Conservation (phyloP, 306 rosid species). For the Arachis stenosperma region DNA sequence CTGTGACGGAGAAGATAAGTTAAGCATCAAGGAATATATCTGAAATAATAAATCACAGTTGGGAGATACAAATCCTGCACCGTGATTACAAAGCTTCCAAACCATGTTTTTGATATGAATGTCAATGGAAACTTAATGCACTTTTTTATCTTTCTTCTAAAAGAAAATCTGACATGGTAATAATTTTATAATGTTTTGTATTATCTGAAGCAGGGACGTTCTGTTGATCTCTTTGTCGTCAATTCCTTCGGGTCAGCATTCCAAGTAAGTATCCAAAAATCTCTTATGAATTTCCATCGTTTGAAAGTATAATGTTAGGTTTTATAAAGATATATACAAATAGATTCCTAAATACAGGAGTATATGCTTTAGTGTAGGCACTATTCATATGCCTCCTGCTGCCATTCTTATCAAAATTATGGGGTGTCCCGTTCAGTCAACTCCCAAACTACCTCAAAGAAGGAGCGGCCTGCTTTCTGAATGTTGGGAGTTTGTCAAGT, state of each 20-base stretch:
- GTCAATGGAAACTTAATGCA: conserved; percentile 12
- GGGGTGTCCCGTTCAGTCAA: conserved; percentile 85
- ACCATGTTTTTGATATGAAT: conserved; percentile 7
- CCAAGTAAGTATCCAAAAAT: conserved; percentile 62
- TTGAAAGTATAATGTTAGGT: neutral
- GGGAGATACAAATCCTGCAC: too few relatives aligned
- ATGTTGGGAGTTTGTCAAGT: conserved; percentile 60
- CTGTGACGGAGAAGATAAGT: too few relatives aligned
- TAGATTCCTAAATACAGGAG: conserved; percentile 23
- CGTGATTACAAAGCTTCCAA: conserved; percentile 29
- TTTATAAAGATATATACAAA: conserved; percentile 5
- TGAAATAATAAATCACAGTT: too few relatives aligned
- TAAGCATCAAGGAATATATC: too few relatives aligned
- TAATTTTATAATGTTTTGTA: conserved; percentile 31
- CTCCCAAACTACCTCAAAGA: conserved; percentile 82
- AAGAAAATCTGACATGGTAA: conserved; percentile 4
- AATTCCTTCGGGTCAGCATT: conserved; percentile 93
- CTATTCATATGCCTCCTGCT: conserved; percentile 76
- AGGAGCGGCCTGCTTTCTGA: conserved; percentile 89
- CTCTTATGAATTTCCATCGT: conserved; percentile 20
- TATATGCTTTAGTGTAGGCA: conserved; percentile 64
- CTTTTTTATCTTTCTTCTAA: neutral
- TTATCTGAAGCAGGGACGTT: conserved; percentile 69
- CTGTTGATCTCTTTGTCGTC: conserved; percentile 84
- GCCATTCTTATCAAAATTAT: conserved; percentile 83